Base-by-base conservation (phyloP, 441 rosid genomes). In the Breynia disticha region DNA sequence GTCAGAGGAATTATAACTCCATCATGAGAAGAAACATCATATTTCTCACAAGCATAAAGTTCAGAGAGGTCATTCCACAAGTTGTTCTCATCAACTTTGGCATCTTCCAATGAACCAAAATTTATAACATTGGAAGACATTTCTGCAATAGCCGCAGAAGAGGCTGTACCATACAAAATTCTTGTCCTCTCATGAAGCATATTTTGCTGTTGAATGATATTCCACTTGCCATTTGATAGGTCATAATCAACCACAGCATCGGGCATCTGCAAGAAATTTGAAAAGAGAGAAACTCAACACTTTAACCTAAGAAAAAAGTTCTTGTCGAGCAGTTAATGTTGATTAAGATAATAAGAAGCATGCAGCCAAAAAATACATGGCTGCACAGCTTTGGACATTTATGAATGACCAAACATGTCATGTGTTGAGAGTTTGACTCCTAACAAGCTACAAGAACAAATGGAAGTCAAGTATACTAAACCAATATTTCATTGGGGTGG, bases 191-290 rank as follows among this genome's bases (percentile, higher is more conserved):
- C 95, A 41, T 79, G 82, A 69, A 93, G 96, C 80, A 89, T 64
- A 64, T 93, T 84, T 63, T 93, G 97, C 71, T 93, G 99, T 69
- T 93, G 99, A 66, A 89, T 64, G 52, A 88, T 86, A 49, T 73
- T 84, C 95, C 98, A 93, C 68, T 69, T 77, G 60, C 95, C 95
- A 69, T 68, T 80, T 69, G 82, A 70, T 11, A 93, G 66, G 63
- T 86, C 87, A 49, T 81, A 88, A 79, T 88, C 98, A 76, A 93
- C 97, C 64, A 88, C 83, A 19, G 95, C 93, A 81, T 86, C 95
- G 35, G 95, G 97, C 95, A 88, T 93, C 97, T 91, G 82, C 35
- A 62, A 32, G 46, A 55, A 39, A 58, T 32, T 53, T 16, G n/a
- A 55, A 49, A 20, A 59, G 67, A 45, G 49, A 55, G 54, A 66